phyloP scores from a whole-genome alignment of 2,329 filamentous ascomycete species.

The Tolypocladium pustulatum region DNA sequence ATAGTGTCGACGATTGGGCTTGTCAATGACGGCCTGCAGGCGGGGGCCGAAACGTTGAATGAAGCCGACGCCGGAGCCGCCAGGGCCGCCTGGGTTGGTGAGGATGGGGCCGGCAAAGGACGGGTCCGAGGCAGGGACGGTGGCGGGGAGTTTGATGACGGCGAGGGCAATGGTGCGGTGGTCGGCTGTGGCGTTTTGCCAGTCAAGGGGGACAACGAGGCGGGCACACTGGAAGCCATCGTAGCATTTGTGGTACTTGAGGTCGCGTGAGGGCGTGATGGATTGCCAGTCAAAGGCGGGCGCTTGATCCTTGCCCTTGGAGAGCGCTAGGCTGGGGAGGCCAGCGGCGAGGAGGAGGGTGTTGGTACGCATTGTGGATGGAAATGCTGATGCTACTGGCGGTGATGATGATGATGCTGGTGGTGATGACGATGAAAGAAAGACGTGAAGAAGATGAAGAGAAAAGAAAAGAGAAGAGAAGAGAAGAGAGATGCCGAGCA shows the following conservation, averaged over 20 bases:
- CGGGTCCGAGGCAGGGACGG: constrained; percentile 24
- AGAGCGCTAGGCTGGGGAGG: background rate
- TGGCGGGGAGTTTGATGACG: constrained; percentile 28
- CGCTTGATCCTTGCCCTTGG: background rate
- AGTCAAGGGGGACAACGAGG: constrained; percentile 32
- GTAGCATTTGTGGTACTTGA: constrained; percentile 31
- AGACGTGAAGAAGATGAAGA: background rate
- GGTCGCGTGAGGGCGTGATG: constrained; percentile 21
- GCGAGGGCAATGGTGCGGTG: constrained; percentile 25
- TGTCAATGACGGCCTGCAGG: constrained; percentile 18
- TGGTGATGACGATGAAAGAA: background rate
- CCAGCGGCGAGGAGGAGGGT: background rate
- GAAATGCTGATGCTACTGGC: too few species aligned
- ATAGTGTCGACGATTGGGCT: constrained; percentile 21
- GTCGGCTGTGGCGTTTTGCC: constrained; percentile 19
- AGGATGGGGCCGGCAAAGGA: constrained; percentile 31
- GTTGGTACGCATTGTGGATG: background rate
- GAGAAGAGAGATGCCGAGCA: background rate
- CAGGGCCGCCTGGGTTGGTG: constrained; percentile 34
- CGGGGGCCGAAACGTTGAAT: constrained; percentile 12
- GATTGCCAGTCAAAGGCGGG: constrained; percentile 23
- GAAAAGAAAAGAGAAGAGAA: background rate
- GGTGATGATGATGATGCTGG: background rate
- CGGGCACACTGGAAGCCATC: constrained; percentile 26
- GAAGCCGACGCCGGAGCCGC: constrained; percentile 25